Percentiles rank a stretch among this genome's conserved stretches.
Evolutionary conservation across 768 basidiomycete species (phyloP).

Genomic region (Serendipita sp.): DNA sequence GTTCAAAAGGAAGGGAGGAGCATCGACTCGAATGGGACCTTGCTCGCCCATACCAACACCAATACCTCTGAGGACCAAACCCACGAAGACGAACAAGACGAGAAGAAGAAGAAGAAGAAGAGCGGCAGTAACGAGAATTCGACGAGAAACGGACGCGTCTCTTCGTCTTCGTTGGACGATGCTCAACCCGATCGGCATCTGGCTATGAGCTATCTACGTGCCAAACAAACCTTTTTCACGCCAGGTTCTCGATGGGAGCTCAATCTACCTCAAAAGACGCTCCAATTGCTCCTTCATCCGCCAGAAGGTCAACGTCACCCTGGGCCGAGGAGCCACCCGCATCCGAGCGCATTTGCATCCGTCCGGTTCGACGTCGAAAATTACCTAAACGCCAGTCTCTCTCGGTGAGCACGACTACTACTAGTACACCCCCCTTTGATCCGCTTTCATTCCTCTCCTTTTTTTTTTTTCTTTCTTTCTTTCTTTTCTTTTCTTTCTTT

Average conservation of each 20-base stretch:
- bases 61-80: not conserved
- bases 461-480: not conserved
- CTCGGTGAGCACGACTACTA: slow-evolving; percentile 4
- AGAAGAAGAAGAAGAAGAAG: too few relatives aligned
- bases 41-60: not conserved
- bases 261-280: slow-evolving; percentile 29
- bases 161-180: not conserved
- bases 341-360: slow-evolving; percentile 4
- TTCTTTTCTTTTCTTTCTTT: not conserved
- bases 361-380: slow-evolving; percentile 9
- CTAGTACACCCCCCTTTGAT: not conserved
- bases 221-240: slow-evolving; percentile 68
- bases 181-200: slow-evolving; percentile 18
- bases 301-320: not conserved
- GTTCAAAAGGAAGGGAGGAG: too few relatives aligned
- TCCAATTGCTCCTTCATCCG: not conserved
- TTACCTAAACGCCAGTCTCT: slow-evolving; percentile 11
- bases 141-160: too few relatives aligned
- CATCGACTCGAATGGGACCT: not conserved
- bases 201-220: slow-evolving; percentile 61
- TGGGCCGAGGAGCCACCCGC: not conserved
- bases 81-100: too few relatives aligned
- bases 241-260: slow-evolving; percentile 58
- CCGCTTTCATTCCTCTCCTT: too few relatives aligned
- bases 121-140: too few relatives aligned